Evolutionary conservation across 2,329 filamentous ascomycete genomes (phyloP).

Genomic region (Aspergillus terreus): DNA sequence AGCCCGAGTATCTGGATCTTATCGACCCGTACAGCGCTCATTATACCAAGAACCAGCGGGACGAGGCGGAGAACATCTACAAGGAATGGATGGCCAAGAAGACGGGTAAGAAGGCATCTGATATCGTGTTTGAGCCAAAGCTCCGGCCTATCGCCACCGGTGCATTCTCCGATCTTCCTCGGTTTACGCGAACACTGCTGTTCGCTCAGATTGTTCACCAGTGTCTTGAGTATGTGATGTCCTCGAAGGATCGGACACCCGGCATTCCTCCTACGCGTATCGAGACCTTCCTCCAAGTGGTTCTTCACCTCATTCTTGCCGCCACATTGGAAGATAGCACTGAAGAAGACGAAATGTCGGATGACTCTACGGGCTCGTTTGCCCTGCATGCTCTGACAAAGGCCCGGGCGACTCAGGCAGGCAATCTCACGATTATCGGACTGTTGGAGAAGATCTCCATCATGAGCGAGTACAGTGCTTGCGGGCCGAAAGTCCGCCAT

Average conservation of each 20-base stretch:
- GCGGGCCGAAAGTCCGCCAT: slow-evolving; percentile 77
- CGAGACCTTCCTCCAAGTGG: slow-evolving; percentile 87
- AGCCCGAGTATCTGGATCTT: slow-evolving; percentile 77
- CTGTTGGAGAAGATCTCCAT: slow-evolving; percentile 52
- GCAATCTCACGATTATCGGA: slow-evolving; percentile 48
- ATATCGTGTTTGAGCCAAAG: slow-evolving; percentile 89
- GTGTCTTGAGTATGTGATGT: slow-evolving; percentile 74
- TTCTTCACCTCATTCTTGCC: slow-evolving; percentile 81
- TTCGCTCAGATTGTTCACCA: slow-evolving; percentile 92
- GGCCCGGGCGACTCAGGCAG: slow-evolving; percentile 46
- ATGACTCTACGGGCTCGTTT: slow-evolving; percentile 61
- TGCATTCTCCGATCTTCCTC: slow-evolving; percentile 70
- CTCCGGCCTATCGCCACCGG: slow-evolving; percentile 72
- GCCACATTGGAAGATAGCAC: slow-evolving; percentile 78
- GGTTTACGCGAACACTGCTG: slow-evolving; percentile 76
- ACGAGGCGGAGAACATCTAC: slow-evolving; percentile 89
- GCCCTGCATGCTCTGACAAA: slow-evolving; percentile 66
- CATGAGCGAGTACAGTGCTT: slow-evolving; percentile 74
- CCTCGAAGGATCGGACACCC: slow-evolving; percentile 65
- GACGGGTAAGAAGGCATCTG: slow-evolving; percentile 72
- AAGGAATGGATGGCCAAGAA: slow-evolving; percentile 83
- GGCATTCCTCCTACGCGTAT: slow-evolving; percentile 76
- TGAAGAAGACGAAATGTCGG: slow-evolving; percentile 50
- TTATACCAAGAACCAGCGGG: slow-evolving; percentile 94
- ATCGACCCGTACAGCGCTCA: slow-evolving; percentile 95